phyloP scores from a whole-genome alignment of 768 basidiomycete genomes.

The Leccinum subtestaceum region DNA sequence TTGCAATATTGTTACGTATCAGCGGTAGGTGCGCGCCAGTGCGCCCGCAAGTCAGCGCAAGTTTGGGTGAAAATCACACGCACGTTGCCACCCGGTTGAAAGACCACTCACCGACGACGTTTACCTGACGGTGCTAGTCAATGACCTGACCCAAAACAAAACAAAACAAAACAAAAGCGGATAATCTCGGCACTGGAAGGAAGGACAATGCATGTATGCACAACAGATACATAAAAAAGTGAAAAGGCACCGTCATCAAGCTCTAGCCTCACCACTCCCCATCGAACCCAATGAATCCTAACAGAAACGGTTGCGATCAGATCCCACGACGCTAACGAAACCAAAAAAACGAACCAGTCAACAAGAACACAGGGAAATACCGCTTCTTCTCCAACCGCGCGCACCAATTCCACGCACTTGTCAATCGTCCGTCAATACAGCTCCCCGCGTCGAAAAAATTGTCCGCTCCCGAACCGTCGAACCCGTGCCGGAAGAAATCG shows the following conservation, averaged over 20 bases:
- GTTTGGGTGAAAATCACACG: not conserved
- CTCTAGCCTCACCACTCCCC: constrained; percentile 64
- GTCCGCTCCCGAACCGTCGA: constrained; percentile 89
- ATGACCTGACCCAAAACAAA: not conserved
- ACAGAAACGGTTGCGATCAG: not conserved
- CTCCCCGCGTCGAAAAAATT: constrained; percentile 89
- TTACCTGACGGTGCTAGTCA: not conserved
- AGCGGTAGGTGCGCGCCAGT: constrained; percentile 31
- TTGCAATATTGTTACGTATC: too few species aligned
- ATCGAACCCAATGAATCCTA: constrained; percentile 83
- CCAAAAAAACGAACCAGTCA: constrained; percentile 54
- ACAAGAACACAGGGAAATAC: constrained; percentile 75
- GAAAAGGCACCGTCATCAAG: not conserved
- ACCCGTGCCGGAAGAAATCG: constrained; percentile 86
- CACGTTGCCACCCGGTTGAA: not conserved
- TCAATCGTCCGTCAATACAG: constrained; percentile 79
- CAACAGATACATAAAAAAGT: not conserved
- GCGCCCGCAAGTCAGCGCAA: not conserved
- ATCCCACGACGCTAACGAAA: not conserved
- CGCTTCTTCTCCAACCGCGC: constrained; percentile 81
- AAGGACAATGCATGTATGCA: not conserved
- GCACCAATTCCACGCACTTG: constrained; percentile 94
- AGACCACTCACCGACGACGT: not conserved
- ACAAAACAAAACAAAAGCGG: not conserved
- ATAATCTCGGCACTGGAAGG: not conserved